Base-by-base conservation (phyloP, 139 green algal species). In the Tetradesmus lagerheimii region DNA sequence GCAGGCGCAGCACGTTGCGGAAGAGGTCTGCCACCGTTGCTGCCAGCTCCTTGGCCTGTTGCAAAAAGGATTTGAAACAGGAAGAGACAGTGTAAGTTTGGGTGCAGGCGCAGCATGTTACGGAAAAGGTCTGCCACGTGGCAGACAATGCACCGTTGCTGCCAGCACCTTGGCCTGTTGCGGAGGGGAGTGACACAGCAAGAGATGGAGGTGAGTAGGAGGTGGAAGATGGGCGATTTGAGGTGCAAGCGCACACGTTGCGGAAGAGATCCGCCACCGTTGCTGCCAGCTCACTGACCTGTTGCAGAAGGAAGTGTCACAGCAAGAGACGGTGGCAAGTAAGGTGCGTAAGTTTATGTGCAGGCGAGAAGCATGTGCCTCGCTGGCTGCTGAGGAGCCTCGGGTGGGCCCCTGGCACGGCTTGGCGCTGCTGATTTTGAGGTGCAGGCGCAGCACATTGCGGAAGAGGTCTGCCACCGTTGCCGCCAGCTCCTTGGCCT, bases 391-490 rank as follows among this genome's bases (percentile, higher is more conserved):
- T 79, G 85, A 27, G 41, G 38, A 41, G n/a, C 53, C 41, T 79
- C 77, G 29, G 1, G 1, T 41, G 62, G 29, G 1, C 57, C 64
- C n/a, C 35, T 29, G 50, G 23, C 82, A 43, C 38, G 9, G 78
- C 82, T 47, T 67, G 25, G 41, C n/a, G 15, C 4, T 27, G 53
- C 15, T 25, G 18, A 95, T 93, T 89, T 95, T 96, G 23, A 93
- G 85, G 80, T 95, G 93, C 5, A 4, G 43, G 43, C 8, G 43
- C 43, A 8, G 43, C 5, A 50, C 43, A 57, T 93, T 93, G 35
- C 93, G 90, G 82, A 97, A 92, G 57, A 95, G 90, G 53, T 95
- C 92, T 1, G 89, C 82, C 34, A 97, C 93, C 79, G 95, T 91
- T 3, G 77, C 38, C 39, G 94, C 91, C 18, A 94, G 88, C 45